phyloP scores from a whole-genome alignment of 2,329 filamentous ascomycete genomes.

The Atkinsonella texensis region DNA sequence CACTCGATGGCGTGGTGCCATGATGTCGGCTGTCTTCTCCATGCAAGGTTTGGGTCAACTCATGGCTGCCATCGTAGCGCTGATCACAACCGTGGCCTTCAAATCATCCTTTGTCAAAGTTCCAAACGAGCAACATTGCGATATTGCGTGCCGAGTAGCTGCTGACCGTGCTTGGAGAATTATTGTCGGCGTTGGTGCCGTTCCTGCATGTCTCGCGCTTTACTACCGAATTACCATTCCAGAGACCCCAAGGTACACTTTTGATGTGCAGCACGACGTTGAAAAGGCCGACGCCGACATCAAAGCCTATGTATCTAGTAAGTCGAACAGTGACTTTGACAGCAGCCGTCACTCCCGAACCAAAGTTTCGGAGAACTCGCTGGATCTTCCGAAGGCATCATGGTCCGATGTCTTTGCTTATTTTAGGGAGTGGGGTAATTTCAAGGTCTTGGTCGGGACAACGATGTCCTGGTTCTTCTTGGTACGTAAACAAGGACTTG shows the following conservation, averaged over 20 bases:
- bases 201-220: constrained; percentile 68
- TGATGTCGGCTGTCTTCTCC: constrained; percentile 74
- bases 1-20: constrained; percentile 68
- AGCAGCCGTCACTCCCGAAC: constrained; percentile 37
- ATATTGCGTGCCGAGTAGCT: constrained; percentile 50
- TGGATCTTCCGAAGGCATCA: constrained; percentile 56
- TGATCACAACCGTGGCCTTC: constrained; percentile 57
- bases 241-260: constrained; percentile 74
- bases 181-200: constrained; percentile 65
- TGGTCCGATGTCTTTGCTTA: constrained; percentile 56
- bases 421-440: constrained; percentile 57
- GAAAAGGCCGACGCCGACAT: constrained; percentile 66
- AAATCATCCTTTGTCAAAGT: constrained; percentile 35
- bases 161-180: constrained; percentile 76
- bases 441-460: constrained; percentile 61
- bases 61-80: constrained; percentile 53
- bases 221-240: constrained; percentile 80
- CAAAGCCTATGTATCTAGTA: constrained; percentile 42
- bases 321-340: constrained; percentile 35
- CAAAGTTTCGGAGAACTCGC: constrained; percentile 36
- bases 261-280: constrained; percentile 65
- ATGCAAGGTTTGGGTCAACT: constrained; percentile 81
- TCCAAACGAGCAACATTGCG: constrained; percentile 36
- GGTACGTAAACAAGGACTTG: constrained; percentile 18
- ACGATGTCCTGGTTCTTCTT: constrained; percentile 75